Conservation (phyloP, 164 flowering plant species). For the Amborella trichopoda region DNA sequence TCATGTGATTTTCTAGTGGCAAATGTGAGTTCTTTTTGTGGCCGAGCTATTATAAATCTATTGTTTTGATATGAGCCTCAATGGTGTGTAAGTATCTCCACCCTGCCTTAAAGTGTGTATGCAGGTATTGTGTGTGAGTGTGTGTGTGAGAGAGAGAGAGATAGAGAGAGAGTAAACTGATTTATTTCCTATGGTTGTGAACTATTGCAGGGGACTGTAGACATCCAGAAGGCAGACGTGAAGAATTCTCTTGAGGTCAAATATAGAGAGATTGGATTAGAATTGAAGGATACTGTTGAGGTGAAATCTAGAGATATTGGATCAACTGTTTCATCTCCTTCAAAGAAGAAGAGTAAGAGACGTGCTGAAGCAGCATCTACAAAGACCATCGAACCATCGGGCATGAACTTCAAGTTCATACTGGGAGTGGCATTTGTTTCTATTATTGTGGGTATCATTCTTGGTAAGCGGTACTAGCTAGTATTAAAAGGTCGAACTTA, state of each 20-base stretch:
- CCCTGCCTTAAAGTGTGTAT: too few relatives aligned
- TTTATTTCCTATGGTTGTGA: too few relatives aligned
- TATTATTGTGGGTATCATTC: constrained; percentile 64
- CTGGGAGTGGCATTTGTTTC: constrained; percentile 77
- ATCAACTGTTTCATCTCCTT: constrained; percentile 32
- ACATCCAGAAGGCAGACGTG: too few relatives aligned
- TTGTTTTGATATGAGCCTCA: too few relatives aligned
- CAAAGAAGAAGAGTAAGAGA: constrained; percentile 71
- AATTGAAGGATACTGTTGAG: constrained; percentile 27
- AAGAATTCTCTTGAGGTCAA: too few relatives aligned
- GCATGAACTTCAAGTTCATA: constrained; percentile 41
- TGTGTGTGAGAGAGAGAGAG: not conserved
- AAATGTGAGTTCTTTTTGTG: too few relatives aligned
- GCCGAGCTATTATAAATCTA: too few relatives aligned
- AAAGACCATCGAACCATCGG: constrained; percentile 28
- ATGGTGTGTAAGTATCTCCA: too few relatives aligned
- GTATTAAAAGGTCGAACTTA: too few relatives aligned
- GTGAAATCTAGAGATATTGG: constrained; percentile 69
- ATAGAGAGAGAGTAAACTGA: not conserved
- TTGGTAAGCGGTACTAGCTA: constrained; percentile 82
- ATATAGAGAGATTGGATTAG: too few relatives aligned
- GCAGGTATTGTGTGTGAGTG: too few relatives aligned
- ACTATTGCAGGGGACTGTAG: constrained; percentile 35
- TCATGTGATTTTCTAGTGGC: too few relatives aligned
- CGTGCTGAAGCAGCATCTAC: constrained; percentile 37